Evolutionary conservation across 805 yeast species (phyloP), one percentile per base, ranked within the genome.

Genomic region (Barnettozyma californica): DNA sequence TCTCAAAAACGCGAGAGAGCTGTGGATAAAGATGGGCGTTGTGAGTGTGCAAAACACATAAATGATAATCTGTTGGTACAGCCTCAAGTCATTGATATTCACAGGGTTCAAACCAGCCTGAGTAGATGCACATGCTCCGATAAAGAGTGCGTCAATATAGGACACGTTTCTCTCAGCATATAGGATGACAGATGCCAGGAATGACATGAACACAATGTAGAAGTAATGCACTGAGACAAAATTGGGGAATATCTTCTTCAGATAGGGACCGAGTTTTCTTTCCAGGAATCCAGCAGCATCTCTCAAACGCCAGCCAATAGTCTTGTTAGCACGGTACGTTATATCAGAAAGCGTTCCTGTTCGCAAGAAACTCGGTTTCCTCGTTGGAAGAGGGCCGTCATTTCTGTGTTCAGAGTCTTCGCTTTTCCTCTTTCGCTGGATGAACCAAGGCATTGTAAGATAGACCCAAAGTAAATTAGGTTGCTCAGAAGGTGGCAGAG

Each of bases 31-130:
- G 19, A 94, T 87, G 1, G 98, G 98, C 0, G 96, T 90, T 4
- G 95, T 78, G 19, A 89, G 56, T 53, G 80, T 71, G 26, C 91
- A 68, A 3, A 80, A 51, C 11, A 87, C 54, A 61, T 83, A 88
- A 2, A 92, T 65, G 9, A 77, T 71, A 14, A 90, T 76, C 62
- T 92, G 98, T 65, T 94, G 99, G 68, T 84, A 92, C 41, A 86
- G 63, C 0, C 74, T 67, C 48, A 91, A 55, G 0, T 70, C 66
- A 62, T 88, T 88, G 35, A 84, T 54, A 57, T 89, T 80, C 21
- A 87, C 71, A 0, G 97, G 84, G 62, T 89, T 90, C 47, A 94
- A 68, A 1, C 99, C 99, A 0, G 97, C 95, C 62, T 92, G 97
- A 1, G 98, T 89, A 1, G 84, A 68, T 0, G 94, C 81, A 10